Base-by-base conservation (phyloP, 2,329 filamentous ascomycete genomes). In the Exophiala calicioides region DNA sequence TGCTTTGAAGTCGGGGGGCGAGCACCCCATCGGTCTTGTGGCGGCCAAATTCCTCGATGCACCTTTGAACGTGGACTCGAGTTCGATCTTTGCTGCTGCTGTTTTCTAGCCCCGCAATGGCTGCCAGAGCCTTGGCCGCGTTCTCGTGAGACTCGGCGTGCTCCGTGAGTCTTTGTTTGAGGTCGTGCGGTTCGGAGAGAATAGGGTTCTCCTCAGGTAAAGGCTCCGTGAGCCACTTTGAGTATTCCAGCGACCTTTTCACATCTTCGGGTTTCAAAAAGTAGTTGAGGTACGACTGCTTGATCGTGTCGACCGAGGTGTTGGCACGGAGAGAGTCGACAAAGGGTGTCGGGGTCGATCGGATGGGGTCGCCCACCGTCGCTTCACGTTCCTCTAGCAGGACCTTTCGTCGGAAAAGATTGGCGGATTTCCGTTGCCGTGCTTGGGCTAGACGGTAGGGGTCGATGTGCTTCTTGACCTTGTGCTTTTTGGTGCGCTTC, bases 31-130 rank as follows among this genome's bases (percentile, higher is more conserved):
- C 93, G 1, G 93, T 98, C 59, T 85, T 82, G 75, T 98, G 93
- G 38, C 93, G 83, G 38, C 93, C 93, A 62, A 98, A 96, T 2
- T 82, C 84, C 51, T 90, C 80, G 57, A 98, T 79, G 67, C 90
- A 94, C 52, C 89, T 84, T 58, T 84, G 79, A 58, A 91, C 85
- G 65, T 96, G 96, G 63, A 87, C 82, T 58, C 90, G 84, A 59
- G 84, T 82, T 41, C 82, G 80, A 62, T 95, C 88, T 67, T 86
- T 85, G 57, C 80, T 83, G 66, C 81, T 91, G 59, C 82, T 85
- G 61, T 94, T 90, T 30, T 79, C 77, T 44, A 98, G 73, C 32
- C 81, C 79, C 1, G 88, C 80, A 65, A 98, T 96, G 44, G 90
- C 84, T 55, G 77, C 72, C 55, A 98, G 75, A 7, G 90, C 93